Conservation (phyloP, 1,284 basidiomycete genomes). For the Trametes hirsuta region DNA sequence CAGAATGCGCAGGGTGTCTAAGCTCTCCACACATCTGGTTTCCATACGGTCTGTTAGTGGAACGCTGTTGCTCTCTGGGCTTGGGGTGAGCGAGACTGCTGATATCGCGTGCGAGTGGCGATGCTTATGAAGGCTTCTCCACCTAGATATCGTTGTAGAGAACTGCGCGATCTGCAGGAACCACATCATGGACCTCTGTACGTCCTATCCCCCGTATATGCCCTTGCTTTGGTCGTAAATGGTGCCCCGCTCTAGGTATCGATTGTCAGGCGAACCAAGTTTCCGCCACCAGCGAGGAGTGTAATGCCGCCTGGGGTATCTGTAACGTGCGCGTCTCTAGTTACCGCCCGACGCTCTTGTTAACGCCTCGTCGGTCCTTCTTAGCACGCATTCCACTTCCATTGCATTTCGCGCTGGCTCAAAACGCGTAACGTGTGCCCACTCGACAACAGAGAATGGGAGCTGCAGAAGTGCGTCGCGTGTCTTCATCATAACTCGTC, state of each 20-base stretch:
- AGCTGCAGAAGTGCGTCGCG: conserved; percentile 82
- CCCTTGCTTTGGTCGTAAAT: conserved; percentile 8
- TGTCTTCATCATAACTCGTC: not conserved
- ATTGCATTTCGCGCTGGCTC: conserved; percentile 99
- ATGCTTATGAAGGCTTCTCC: conserved; percentile 12
- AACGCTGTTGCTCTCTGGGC: conserved; percentile 96
- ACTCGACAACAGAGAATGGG: conserved; percentile 96
- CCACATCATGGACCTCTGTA: conserved; percentile 99
- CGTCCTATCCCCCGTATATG: conserved; percentile 33
- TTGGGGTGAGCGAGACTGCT: conserved; percentile 69
- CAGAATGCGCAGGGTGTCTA: not conserved
- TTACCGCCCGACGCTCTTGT: not conserved
- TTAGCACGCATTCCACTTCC: conserved; percentile 99
- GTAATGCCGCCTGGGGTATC: conserved; percentile 99
- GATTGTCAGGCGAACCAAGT: conserved; percentile 99
- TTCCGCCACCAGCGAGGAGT: conserved; percentile 94
- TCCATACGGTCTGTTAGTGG: conserved; percentile 61
- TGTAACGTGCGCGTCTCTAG: conserved; percentile 79
- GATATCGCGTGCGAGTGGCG: not conserved
- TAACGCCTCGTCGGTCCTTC: not conserved
- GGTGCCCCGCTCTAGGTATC: conserved; percentile 69
- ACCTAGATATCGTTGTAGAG: conserved; percentile 89
- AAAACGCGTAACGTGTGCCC: conserved; percentile 99
- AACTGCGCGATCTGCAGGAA: conserved; percentile 97
- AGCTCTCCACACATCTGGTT: not conserved